These are phyloP conservation scores for Suaeda aralocaspica DNA, from an alignment of 148 eudicot genomes.

Conservation along the genomic window DNA sequence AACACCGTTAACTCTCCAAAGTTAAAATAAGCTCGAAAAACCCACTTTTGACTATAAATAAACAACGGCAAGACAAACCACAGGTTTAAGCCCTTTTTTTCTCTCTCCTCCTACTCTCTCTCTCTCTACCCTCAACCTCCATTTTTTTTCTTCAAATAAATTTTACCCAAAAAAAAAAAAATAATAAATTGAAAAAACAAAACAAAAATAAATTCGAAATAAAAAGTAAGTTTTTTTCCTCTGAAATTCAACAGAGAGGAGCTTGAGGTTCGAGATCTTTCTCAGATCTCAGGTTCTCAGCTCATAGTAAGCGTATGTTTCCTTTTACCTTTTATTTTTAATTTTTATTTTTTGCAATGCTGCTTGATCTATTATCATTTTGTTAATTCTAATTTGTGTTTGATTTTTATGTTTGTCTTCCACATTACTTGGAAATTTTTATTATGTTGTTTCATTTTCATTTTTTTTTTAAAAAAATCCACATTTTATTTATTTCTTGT, in stretches of 20 bases:
- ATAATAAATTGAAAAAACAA: background rate
- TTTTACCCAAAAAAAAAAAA: background rate
- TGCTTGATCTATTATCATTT: conserved; percentile 21
- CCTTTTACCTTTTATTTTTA: background rate
- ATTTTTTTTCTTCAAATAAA: conserved; percentile 10
- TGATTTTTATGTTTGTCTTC: conserved; percentile 3
- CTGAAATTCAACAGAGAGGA: conserved; percentile 19
- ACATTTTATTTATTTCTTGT: too few species aligned
- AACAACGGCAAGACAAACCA: conserved; percentile 22
- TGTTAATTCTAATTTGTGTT: background rate
- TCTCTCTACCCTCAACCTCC: background rate
- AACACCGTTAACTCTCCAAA: background rate
- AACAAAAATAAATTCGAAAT: conserved; percentile 3
- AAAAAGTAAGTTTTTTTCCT: conserved; percentile 14
- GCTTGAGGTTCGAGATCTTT: conserved; percentile 30
- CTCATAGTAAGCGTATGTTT: conserved; percentile 29
- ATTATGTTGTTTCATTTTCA: background rate
- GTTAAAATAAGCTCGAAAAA: background rate
- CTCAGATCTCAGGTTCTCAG: conserved; percentile 38
- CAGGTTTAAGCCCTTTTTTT: conserved; percentile 23
- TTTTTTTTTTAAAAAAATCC: background rate
- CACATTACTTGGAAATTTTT: background rate
- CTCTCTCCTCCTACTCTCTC: background rate
- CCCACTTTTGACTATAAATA: conserved; percentile 23
- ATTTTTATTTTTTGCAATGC: conserved; percentile 15